Evolutionary conservation across 2,329 filamentous ascomycete species (phyloP).

Genomic region (Penicillium carneum): DNA sequence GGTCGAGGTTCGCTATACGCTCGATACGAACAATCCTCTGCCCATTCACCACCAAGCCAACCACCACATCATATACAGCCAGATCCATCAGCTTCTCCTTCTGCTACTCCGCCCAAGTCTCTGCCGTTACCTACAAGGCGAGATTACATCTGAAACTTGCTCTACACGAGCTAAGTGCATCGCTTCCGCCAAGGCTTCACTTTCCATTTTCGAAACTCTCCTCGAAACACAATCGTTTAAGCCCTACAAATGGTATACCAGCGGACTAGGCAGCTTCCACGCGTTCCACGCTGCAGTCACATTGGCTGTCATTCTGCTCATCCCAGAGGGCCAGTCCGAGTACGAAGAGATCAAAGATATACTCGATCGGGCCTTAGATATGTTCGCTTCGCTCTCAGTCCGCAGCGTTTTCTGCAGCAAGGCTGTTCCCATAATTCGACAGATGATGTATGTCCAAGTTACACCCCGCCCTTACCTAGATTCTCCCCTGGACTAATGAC

Average conservation of each 20-base stretch:
- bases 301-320: constrained; percentile 40
- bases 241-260: constrained; percentile 52
- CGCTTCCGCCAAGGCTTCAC: constrained; percentile 43
- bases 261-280: constrained; percentile 51
- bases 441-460: constrained; percentile 42
- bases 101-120: constrained; percentile 49
- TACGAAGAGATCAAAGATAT: constrained; percentile 41
- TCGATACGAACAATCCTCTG: constrained; percentile 38
- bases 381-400: constrained; percentile 45
- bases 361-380: constrained; percentile 41
- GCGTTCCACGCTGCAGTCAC: constrained; percentile 52
- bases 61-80: constrained; percentile 51
- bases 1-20: constrained; percentile 42
- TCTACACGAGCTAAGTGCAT: constrained; percentile 44
- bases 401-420: constrained; percentile 49
- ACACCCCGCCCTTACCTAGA: neutral
- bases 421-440: constrained; percentile 45
- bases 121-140: constrained; percentile 44
- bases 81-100: constrained; percentile 49
- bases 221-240: constrained; percentile 42
- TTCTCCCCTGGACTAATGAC: neutral
- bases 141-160: constrained; percentile 41
- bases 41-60: constrained; percentile 49
- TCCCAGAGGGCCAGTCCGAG: constrained; percentile 40
- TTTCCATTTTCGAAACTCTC: constrained; percentile 46